Base-by-base conservation (phyloP, 768 basidiomycete genomes). In the Amanita pseudoporphyria region DNA sequence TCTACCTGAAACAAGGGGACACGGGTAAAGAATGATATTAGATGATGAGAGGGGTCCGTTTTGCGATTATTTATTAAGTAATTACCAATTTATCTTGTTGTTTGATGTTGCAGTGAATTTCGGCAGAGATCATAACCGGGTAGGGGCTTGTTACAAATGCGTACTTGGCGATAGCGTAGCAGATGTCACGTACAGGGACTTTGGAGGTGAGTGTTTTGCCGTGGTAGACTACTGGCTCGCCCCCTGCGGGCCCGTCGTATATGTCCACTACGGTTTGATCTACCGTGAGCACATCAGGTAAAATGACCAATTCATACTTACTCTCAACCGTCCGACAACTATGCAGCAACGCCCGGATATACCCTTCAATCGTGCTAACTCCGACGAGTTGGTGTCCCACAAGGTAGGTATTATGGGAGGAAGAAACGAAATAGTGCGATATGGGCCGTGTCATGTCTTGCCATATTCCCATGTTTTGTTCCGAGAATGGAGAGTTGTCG, bases 231-330 rank as follows among this genome's bases (percentile, higher is more conserved):
- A 87, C 72, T 0, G 96, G 96, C 54, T 87, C 88, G 30, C 49
- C 49, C 9, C 49, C 49, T 7, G 58, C 61, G 50, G 90, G 88
- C 12, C 93, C 92, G 53, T 95, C 89, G 63, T 82, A 95, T 51
- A 94, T 81, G 58, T 98, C 95, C 57, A 98, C 95, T 97, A 77
- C n/a, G 19, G n/a, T n/a, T n/a, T n/a, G n/a, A n/a, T n/a, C n/a
- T n/a, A n/a, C n/a, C n/a, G n/a, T n/a, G n/a, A n/a, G n/a, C n/a
- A n/a, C n/a, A n/a, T n/a, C n/a, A n/a, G n/a, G n/a, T n/a, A n/a
- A n/a, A n/a, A n/a, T n/a, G n/a, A n/a, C n/a, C n/a, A n/a, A n/a
- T n/a, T n/a, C n/a, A n/a, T n/a, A n/a, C 85, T 62, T 58, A 88
- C 93, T 64, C 64, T 97, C 93, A 33, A 97, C 93, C 49, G 84